These are phyloP conservation scores for Sechiopsis laciniata DNA, from an alignment of 306 rosid genomes.

Conservation along the genomic window DNA sequence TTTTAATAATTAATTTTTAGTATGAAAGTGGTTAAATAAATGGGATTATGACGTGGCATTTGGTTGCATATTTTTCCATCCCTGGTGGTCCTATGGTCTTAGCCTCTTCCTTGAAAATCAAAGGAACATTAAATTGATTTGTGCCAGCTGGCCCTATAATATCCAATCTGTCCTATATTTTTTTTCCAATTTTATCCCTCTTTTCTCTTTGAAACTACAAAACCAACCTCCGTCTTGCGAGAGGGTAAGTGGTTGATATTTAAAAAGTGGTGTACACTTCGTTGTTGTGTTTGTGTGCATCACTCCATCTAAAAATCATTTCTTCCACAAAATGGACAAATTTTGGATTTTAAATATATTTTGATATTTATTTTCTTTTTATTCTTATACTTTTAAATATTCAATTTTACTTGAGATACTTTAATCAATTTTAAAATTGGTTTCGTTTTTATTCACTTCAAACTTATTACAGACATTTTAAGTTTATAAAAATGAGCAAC, in stretches of 20 bases:
- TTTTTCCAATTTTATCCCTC: not conserved
- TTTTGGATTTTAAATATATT: no score
- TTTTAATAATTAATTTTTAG: not conserved
- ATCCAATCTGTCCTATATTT: not conserved
- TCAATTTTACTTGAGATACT: no score
- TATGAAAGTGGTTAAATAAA: not conserved
- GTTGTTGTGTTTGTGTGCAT: not conserved
- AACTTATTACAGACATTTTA: no score
- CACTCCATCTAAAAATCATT: not conserved
- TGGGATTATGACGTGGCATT: not conserved
- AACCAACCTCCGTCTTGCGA: not conserved
- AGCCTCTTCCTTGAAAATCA: slow-evolving; percentile 4
- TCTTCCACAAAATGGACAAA: no score
- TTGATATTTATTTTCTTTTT: no score
- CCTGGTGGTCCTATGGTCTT: not conserved
- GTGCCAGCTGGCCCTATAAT: not conserved
- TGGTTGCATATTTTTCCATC: not conserved
- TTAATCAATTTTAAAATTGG: no score
- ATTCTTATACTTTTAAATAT: no score
- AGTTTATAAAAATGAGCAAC: no score
- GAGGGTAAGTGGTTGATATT: not conserved
- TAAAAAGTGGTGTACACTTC: not conserved
- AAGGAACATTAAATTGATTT: not conserved
- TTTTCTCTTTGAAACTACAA: not conserved
- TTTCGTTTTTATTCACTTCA: no score